These are phyloP conservation scores for Rhododendron kiyosumense DNA, from an alignment of 148 eudicot species.

Conservation along the genomic window DNA sequence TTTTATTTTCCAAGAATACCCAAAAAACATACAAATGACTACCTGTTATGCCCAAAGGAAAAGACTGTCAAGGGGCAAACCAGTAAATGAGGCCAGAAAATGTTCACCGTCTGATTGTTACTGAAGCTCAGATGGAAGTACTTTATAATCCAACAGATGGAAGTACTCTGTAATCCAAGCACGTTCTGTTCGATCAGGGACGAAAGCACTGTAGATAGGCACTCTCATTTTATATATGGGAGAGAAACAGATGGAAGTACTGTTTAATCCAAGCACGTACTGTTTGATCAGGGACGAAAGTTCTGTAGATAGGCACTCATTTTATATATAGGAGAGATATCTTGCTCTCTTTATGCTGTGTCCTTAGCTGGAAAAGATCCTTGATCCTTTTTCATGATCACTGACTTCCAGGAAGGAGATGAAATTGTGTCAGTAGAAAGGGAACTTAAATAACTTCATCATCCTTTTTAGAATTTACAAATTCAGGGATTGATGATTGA, in stretches of 20 bases:
- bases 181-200: not conserved
- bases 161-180: not conserved
- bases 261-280: not conserved
- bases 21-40: not conserved
- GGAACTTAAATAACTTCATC: not conserved
- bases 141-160: not conserved
- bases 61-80: not conserved
- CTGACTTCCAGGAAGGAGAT: not conserved
- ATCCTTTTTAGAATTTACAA: not conserved
- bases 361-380: not conserved
- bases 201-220: not conserved
- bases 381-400: not conserved
- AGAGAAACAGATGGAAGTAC: not conserved
- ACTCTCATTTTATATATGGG: not conserved
- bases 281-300: not conserved
- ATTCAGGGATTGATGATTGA: not conserved
- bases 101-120: not conserved
- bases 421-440: not conserved
- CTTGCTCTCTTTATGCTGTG: not conserved
- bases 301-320: not conserved
- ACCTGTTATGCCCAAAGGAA: not conserved
- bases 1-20: not conserved
- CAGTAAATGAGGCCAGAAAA: not conserved
- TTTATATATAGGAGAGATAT: too few species aligned
- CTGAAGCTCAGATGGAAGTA: not conserved